Evolutionary conservation across 1,284 basidiomycete genomes (phyloP).

Genomic region (Pseudozyma sp.): DNA sequence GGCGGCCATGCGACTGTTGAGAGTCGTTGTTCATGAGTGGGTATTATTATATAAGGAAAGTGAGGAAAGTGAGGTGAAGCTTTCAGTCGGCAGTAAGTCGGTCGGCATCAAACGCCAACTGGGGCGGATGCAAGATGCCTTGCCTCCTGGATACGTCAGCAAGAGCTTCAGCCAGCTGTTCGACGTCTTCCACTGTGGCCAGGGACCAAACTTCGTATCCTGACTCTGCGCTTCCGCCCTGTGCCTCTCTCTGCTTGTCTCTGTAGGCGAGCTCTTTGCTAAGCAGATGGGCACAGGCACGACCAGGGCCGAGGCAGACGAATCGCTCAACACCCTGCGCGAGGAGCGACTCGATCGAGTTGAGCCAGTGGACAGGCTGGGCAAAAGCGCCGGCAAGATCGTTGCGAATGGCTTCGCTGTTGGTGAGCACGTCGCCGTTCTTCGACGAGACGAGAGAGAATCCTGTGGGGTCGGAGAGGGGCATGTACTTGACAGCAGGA

Average conservation of each 20-base stretch:
- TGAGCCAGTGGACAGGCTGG: slow-evolving; percentile 60
- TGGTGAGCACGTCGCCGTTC: slow-evolving; percentile 42
- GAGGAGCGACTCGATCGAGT: slow-evolving; percentile 56
- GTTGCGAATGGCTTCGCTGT: slow-evolving; percentile 42
- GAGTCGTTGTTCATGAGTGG: background rate
- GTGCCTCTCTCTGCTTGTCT: slow-evolving; percentile 35
- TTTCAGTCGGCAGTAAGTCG: slow-evolving; percentile 32
- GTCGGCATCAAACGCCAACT: slow-evolving; percentile 22
- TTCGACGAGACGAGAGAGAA: slow-evolving; percentile 56
- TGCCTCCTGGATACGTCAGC: slow-evolving; percentile 22
- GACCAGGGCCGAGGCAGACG: slow-evolving; percentile 65
- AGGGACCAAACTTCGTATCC: slow-evolving; percentile 63
- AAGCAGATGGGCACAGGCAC: slow-evolving; percentile 65
- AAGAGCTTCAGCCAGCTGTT: slow-evolving; percentile 46
- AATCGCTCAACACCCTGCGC: slow-evolving; percentile 63
- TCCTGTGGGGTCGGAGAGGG: slow-evolving; percentile 47
- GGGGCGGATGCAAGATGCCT: slow-evolving; percentile 17
- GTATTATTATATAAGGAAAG: too few relatives aligned
- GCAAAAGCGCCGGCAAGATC: slow-evolving; percentile 57
- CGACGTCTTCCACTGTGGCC: slow-evolving; percentile 61
- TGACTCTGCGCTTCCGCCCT: slow-evolving; percentile 13
- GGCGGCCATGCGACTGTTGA: background rate
- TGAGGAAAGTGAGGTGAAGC: too few relatives aligned
- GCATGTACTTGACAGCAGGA: slow-evolving; percentile 54
- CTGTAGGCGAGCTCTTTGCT: slow-evolving; percentile 64